A percentile compares a stretch with the other conserved stretches of the same genome.
phyloP scores from a whole-genome alignment of 2,329 filamentous ascomycete species.

The Xylariaceae sp. region DNA sequence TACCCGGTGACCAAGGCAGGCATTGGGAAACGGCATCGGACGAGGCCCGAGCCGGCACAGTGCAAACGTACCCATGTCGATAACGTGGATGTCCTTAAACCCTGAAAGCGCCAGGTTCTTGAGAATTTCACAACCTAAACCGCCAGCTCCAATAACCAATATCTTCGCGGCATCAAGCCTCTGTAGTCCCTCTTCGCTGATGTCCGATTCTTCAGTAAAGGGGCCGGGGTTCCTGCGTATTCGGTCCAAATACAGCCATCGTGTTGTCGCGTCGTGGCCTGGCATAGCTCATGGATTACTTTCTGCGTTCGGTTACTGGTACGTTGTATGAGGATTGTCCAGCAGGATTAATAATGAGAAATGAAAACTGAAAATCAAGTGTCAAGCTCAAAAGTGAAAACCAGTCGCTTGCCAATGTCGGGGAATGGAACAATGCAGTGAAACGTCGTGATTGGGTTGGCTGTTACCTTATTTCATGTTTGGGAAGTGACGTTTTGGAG shows the following conservation, averaged over 20 bases:
- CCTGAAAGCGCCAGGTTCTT: constrained; percentile 94
- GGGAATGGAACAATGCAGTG: too few relatives aligned
- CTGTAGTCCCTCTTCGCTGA: constrained; percentile 46
- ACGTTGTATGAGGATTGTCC: too few relatives aligned
- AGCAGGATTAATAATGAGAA: too few relatives aligned
- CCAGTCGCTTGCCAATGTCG: too few relatives aligned
- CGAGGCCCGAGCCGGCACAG: not conserved
- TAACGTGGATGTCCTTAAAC: constrained; percentile 96
- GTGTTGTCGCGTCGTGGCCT: constrained; percentile 15
- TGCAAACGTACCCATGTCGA: constrained; percentile 81
- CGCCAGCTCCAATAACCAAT: constrained; percentile 80
- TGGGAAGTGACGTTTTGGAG: too few relatives aligned
- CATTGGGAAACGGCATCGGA: not conserved
- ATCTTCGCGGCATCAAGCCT: constrained; percentile 68
- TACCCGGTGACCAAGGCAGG: not conserved
- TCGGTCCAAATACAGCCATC: constrained; percentile 77
- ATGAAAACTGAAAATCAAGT: too few relatives aligned
- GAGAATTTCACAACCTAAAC: constrained; percentile 90
- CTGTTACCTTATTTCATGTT: too few relatives aligned
- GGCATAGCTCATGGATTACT: too few relatives aligned
- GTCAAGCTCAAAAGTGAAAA: too few relatives aligned
- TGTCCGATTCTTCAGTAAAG: constrained; percentile 64
- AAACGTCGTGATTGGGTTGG: too few relatives aligned
- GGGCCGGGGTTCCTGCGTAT: constrained; percentile 73
- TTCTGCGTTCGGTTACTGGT: too few relatives aligned